Evolutionary conservation across 2,329 filamentous ascomycete genomes (phyloP).

Genomic region (Aspergillus nomiae): DNA sequence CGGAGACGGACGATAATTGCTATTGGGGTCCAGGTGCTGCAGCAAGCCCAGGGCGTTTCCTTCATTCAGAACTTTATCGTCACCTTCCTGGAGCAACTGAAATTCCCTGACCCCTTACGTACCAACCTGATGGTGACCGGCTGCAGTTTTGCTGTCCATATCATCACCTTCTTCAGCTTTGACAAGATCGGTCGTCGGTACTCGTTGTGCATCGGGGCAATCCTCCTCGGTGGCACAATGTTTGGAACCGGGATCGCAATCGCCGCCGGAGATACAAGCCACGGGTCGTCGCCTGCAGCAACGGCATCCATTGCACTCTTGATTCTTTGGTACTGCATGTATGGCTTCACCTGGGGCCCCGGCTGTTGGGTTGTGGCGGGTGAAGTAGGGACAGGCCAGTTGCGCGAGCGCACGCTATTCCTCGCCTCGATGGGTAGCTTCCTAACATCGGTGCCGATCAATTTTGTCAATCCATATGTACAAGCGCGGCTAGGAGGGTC

Average conservation of each 20-base stretch:
- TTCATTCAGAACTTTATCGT: slow-evolving; percentile 19
- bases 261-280: neutral
- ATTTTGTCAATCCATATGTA: neutral
- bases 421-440: neutral
- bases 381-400: neutral
- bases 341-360: neutral
- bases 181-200: slow-evolving; percentile 13
- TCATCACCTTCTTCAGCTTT: slow-evolving; percentile 14
- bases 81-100: slow-evolving; percentile 16
- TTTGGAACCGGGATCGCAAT: neutral
- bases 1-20: neutral
- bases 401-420: neutral
- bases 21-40: slow-evolving; percentile 16
- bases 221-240: neutral
- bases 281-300: neutral
- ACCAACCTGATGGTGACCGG: slow-evolving; percentile 9
- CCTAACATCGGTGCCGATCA: neutral
- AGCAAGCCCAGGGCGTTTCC: slow-evolving; percentile 19
- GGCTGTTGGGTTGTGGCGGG: neutral
- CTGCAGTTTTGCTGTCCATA: slow-evolving; percentile 9
- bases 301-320: neutral
- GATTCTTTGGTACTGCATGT: neutral
- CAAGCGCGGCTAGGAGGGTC: neutral
- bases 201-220: slow-evolving; percentile 9
- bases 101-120: slow-evolving; percentile 11